Evolutionary conservation across 1,284 basidiomycete species (phyloP).

Genomic region (Marasmius oreades): DNA sequence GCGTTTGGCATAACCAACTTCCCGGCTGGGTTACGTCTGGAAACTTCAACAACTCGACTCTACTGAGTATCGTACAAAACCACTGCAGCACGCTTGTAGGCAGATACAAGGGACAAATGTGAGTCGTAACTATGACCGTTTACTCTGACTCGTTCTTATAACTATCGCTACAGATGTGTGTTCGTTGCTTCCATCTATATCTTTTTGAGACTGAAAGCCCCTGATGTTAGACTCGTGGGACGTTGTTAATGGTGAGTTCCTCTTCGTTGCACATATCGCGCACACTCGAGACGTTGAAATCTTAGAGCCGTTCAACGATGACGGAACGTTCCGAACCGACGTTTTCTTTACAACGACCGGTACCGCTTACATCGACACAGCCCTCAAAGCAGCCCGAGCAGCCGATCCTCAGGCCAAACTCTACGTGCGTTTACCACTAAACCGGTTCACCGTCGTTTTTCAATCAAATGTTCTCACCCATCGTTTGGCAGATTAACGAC

Average conservation of each 20-base stretch:
- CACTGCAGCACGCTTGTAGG: conserved; percentile 45
- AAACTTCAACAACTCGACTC: conserved; percentile 37
- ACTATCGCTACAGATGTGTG: conserved; percentile 20
- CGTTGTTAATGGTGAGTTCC: conserved; percentile 34
- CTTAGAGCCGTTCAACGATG: conserved; percentile 53
- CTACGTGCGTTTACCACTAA: conserved; percentile 29
- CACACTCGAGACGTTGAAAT: neutral
- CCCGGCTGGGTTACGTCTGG: conserved; percentile 47
- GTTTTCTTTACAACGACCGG: conserved; percentile 39
- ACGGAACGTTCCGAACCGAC: conserved; percentile 45
- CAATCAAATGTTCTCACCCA: neutral
- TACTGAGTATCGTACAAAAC: conserved; percentile 40
- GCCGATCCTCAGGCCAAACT: conserved; percentile 41
- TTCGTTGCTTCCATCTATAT: neutral
- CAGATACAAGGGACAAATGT: conserved; percentile 50
- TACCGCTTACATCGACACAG: conserved; percentile 33
- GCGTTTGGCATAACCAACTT: conserved; percentile 56
- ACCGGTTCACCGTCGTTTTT: neutral
- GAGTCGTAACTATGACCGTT: conserved; percentile 24
- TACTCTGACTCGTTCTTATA: neutral
- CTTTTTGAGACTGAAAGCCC: neutral
- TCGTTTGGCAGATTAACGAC: conserved; percentile 47
- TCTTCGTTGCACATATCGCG: conserved; percentile 15
- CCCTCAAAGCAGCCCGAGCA: conserved; percentile 36
- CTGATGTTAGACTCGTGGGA: conserved; percentile 25